Percentiles rank a stretch among this genome's conserved stretches.
Conservation (phyloP, 352 stramenopile species). For the Globisporangium solare region DNA sequence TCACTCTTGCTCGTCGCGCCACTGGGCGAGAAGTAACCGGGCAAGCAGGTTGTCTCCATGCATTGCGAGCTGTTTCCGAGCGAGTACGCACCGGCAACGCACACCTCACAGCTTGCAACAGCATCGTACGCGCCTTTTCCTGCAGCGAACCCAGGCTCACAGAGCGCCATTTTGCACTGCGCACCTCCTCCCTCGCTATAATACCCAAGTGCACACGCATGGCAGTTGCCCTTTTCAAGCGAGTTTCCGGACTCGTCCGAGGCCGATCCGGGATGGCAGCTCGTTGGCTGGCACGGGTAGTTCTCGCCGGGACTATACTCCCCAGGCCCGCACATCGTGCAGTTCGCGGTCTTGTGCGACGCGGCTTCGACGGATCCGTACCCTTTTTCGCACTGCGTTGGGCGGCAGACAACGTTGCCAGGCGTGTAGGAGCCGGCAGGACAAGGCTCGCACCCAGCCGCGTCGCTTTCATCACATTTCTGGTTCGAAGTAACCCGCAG, state of each 20-base stretch:
- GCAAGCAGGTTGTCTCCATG: slow-evolving; percentile 20
- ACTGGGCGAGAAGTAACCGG: slow-evolving; percentile 33
- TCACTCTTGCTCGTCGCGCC: slow-evolving; percentile 20
- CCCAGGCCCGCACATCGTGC: slow-evolving; percentile 31
- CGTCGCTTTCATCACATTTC: slow-evolving; percentile 21
- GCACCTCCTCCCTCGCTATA: slow-evolving; percentile 29
- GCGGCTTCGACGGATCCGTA: slow-evolving; percentile 33
- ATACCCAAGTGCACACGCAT: slow-evolving; percentile 30
- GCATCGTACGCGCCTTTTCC: slow-evolving; percentile 23
- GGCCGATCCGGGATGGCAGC: slow-evolving; percentile 25
- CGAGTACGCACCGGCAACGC: slow-evolving; percentile 30
- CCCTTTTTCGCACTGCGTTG: slow-evolving; percentile 28
- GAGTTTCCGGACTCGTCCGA: slow-evolving; percentile 26
- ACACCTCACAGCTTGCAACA: slow-evolving; percentile 26
- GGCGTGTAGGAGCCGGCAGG: slow-evolving; percentile 33
- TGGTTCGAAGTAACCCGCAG: slow-evolving; percentile 25
- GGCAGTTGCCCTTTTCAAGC: slow-evolving; percentile 44
- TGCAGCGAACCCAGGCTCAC: slow-evolving; percentile 32
- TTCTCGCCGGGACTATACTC: slow-evolving; percentile 42
- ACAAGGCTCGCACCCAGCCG: slow-evolving; percentile 23
- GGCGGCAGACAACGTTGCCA: slow-evolving; percentile 30
- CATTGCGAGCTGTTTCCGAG: slow-evolving; percentile 32
- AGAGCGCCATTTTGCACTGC: slow-evolving; percentile 33
- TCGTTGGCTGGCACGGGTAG: slow-evolving; percentile 35
- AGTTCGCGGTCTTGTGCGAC: slow-evolving; percentile 34